Conservation (phyloP, 1,139 yeast species). For the Pichia sp. region DNA sequence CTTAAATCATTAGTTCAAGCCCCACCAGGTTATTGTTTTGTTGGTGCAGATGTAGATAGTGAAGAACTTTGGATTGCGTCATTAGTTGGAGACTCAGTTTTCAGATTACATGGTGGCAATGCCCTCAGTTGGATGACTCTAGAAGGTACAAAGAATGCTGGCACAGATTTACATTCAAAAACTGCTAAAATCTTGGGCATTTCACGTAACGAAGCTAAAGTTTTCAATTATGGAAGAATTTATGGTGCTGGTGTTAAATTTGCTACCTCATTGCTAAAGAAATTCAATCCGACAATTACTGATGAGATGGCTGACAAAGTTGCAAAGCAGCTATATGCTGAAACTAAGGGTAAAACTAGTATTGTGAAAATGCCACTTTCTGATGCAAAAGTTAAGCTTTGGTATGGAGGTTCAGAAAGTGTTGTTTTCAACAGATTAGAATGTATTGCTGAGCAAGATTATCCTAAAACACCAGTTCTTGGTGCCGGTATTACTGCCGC, state of each 20-base stretch:
- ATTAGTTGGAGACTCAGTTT: constrained; percentile 83
- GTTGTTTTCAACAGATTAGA: constrained; percentile 85
- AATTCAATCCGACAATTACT: constrained; percentile 67
- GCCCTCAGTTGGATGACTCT: constrained; percentile 99
- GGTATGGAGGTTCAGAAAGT: constrained; percentile 94
- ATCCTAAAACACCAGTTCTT: constrained; percentile 83
- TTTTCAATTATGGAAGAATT: constrained; percentile 93
- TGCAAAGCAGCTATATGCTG: constrained; percentile 64
- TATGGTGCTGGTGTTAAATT: constrained; percentile 96
- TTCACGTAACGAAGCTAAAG: constrained; percentile 84
- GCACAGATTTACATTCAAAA: constrained; percentile 91
- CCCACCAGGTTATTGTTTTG: constrained; percentile 84
- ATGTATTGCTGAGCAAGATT: constrained; percentile 74
- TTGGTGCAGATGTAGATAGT: constrained; percentile 98
- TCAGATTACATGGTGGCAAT: constrained; percentile 88
- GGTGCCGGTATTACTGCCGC: constrained; percentile 95
- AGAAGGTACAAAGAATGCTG: constrained; percentile 87
- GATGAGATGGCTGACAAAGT: constrained; percentile 62
- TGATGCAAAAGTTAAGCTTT: constrained; percentile 35
- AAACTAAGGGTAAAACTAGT: constrained; percentile 69
- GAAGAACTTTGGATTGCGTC: constrained; percentile 99
- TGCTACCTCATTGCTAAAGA: constrained; percentile 74
- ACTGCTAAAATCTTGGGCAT: constrained; percentile 89
- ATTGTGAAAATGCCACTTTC: constrained; percentile 21
- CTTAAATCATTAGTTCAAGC: constrained; percentile 80